These are phyloP conservation scores for Heracleum sosnowskyi DNA, from an alignment of 129 eudicot species.

Conservation along the genomic window DNA sequence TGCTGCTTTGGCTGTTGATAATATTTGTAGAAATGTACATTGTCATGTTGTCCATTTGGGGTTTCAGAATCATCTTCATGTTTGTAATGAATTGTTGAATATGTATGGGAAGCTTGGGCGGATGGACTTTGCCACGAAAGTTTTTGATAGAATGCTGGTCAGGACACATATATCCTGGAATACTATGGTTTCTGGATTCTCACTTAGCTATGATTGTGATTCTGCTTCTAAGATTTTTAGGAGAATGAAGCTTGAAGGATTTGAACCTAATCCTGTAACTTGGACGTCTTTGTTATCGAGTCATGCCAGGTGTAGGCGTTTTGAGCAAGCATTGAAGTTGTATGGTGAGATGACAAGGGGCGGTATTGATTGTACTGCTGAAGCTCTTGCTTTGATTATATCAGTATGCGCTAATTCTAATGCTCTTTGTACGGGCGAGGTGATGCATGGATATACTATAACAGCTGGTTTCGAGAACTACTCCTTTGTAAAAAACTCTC, in stretches of 20 bases:
- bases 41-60: slow-evolving; percentile 47
- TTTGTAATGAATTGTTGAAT: slow-evolving; percentile 52
- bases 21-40: slow-evolving; percentile 35
- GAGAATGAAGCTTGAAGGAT: slow-evolving; percentile 56
- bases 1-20: slow-evolving; percentile 28
- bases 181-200: slow-evolving; percentile 49
- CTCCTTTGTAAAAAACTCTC: slow-evolving; percentile 47
- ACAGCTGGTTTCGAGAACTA: slow-evolving; percentile 53
- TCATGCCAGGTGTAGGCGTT: slow-evolving; percentile 45
- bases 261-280: slow-evolving; percentile 59
- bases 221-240: slow-evolving; percentile 33
- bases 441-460: slow-evolving; percentile 44
- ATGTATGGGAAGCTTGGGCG: slow-evolving; percentile 49
- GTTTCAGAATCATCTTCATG: slow-evolving; percentile 35
- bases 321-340: slow-evolving; percentile 34
- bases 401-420: slow-evolving; percentile 40
- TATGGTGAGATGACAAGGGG: slow-evolving; percentile 44
- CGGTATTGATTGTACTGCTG: slow-evolving; percentile 37
- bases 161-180: slow-evolving; percentile 61
- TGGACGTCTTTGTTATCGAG: slow-evolving; percentile 88
- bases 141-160: slow-evolving; percentile 57
- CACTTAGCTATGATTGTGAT: slow-evolving; percentile 38
- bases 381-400: slow-evolving; percentile 61
- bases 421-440: slow-evolving; percentile 28
- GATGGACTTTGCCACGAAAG: slow-evolving; percentile 32